Evolutionary conservation across 169 alveolate species (phyloP).

Genomic region (Cardiosporidium cionae): DNA sequence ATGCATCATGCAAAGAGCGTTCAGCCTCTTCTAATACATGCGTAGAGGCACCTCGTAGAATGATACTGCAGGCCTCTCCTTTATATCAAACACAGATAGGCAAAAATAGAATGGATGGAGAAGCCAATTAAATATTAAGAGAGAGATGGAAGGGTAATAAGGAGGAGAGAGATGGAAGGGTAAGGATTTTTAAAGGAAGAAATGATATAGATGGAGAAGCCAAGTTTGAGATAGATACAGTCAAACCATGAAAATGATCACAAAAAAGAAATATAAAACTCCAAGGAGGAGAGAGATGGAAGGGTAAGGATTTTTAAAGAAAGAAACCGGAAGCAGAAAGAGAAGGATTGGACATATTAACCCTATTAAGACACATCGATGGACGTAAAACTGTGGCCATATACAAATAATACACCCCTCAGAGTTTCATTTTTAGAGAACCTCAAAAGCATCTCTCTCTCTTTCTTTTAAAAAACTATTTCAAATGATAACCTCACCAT

Average conservation of each 20-base stretch:
- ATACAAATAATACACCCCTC: too few species aligned
- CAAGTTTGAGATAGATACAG: neutral
- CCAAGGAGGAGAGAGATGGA: neutral
- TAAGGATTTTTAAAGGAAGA: neutral
- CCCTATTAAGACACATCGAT: too few species aligned
- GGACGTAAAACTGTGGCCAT: too few species aligned
- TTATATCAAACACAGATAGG: neutral
- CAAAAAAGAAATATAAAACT: too few species aligned
- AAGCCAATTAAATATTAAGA: too few species aligned
- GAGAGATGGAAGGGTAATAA: too few species aligned
- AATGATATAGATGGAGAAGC: neutral
- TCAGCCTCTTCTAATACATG: conserved; percentile 98
- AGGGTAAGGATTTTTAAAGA: neutral
- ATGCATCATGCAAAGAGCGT: conserved; percentile 98
- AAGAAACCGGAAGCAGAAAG: neutral
- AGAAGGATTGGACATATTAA: too few species aligned
- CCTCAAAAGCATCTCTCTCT: neutral
- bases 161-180: neutral
- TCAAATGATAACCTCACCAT: too few species aligned
- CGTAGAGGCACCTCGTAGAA: conserved; percentile 97
- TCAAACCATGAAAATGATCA: neutral
- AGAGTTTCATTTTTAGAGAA: too few species aligned
- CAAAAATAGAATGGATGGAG: too few species aligned
- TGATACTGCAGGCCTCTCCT: conserved; percentile 91
- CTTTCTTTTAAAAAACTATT: too few species aligned